Conservation (phyloP, 163 green algal species). For the Scenedesmus sp. region DNA sequence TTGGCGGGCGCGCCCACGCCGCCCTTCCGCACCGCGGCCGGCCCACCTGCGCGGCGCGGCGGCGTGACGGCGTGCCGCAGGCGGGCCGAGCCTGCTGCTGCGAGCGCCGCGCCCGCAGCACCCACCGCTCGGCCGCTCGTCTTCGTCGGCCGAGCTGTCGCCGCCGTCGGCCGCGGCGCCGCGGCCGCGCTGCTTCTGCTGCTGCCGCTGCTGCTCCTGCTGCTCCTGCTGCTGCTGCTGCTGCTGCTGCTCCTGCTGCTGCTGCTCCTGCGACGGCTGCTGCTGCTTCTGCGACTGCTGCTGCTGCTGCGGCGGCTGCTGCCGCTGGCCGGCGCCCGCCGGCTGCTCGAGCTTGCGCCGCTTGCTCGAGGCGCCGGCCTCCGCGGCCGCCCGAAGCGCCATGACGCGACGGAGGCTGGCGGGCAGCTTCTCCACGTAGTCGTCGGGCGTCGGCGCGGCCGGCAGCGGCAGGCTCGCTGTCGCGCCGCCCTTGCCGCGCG, state of each 20-base stretch:
- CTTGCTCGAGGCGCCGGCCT: slow-evolving; percentile 4
- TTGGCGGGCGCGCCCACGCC: too few relatives aligned
- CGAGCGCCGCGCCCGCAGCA: too few relatives aligned
- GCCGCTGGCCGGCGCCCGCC: not conserved
- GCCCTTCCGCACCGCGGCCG: too few relatives aligned
- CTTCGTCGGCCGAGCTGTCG: too few relatives aligned
- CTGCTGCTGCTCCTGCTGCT: not conserved
- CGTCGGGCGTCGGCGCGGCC: slow-evolving; percentile 20
- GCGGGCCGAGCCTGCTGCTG: not conserved
- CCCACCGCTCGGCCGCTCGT: too few relatives aligned
- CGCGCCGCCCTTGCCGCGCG: slow-evolving; percentile 20
- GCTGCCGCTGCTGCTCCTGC: not conserved
- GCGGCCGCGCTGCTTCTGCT: slow-evolving; percentile 26
- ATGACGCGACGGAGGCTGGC: slow-evolving; percentile 28
- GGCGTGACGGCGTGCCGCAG: not conserved
- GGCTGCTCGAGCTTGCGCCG: not conserved
- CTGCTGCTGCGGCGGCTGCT: not conserved
- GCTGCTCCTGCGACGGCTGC: too few relatives aligned
- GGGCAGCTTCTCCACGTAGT: slow-evolving; percentile 37
- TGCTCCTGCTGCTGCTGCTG: slow-evolving; percentile 7
- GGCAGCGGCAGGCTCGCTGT: slow-evolving; percentile 28
- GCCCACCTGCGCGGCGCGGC: too few relatives aligned
- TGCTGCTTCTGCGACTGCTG: slow-evolving; percentile 7
- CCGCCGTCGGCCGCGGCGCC: too few relatives aligned
- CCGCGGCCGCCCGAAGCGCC: slow-evolving; percentile 10